Evolutionary conservation across 2,329 filamentous ascomycete genomes (phyloP), one percentile per base, ranked within the genome.

Genomic region (Alternaria burnsii): DNA sequence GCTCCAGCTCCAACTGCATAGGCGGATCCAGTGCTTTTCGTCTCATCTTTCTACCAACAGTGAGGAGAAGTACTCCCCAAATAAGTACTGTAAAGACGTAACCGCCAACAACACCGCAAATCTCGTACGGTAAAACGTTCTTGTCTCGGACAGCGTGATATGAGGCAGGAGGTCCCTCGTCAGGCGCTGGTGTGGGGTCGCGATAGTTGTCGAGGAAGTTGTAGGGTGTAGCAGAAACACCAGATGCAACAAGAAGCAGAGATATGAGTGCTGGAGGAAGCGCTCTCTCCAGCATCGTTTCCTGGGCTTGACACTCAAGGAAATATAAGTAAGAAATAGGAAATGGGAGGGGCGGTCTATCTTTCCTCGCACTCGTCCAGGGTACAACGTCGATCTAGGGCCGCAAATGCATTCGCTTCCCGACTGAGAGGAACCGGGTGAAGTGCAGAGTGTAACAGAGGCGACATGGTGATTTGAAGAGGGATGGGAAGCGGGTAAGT

Each of bases 31-130:
- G 78, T 66, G 82, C 80, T 79, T 72, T 75, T 59, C 77, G 75
- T 61, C 82, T 76, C 70, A 81, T 76, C 55, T 71, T 77, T 69
- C 79, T 73, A 41, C 82, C 82, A 22, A 83, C 63, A 1, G 82
- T 83, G 63, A 84, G 77, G n/a, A 85, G 76, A 55, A 82, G 81
- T 34, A 87, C 82, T 70, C 92, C 89, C 71, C 95, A 87, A 71
- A 95, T 79, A 71, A 93, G 84, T 73, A 96, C 85, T 36, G 88
- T 91, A 62, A 92, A 78, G 59, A 94, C 85, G 87, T 97, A 97
- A 60, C 91, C 89, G 62, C 89, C 93, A 60, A 94, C 85, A 61
- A 98, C 91, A 67, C 89, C 92, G 65, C 91, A 90, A 69, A 97
- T 89, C 78, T 97, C 90, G 60, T 88, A 89, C 18, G 93, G 92